Evolutionary conservation across 768 basidiomycete genomes (phyloP), one percentile per base, ranked within the genome.

Genomic region (Termitomyces bulborhizus): DNA sequence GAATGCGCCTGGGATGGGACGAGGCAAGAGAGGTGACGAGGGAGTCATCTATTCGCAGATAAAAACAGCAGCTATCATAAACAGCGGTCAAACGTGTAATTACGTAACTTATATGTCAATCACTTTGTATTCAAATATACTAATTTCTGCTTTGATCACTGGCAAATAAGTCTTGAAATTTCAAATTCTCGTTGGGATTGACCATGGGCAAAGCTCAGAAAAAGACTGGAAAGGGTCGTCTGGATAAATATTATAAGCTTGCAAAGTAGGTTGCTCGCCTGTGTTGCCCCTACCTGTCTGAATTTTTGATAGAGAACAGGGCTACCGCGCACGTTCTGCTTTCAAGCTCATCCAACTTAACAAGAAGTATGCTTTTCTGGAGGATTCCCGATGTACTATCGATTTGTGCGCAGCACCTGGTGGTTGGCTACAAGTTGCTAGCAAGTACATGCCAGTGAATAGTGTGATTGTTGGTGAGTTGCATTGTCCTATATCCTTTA

Each of bases 341-440:
- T 96, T 96, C 86, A 99, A 99, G 73, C 82, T 99, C 56, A 93
- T 99, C 56, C 97, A 99, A 71, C 76, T 99, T 58, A 98, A 99
- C 79, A 94, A 96, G 70, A 99, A 98, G 75, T 99, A 90, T 73
- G 82, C 86, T 15, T 90, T 99, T 68, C 81, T 99, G 24, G 90
- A 94, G 63, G 76, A 82, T 31, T 88, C 93, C 55, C 79, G 85
- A 80, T 98, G 96, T 70, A 91, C 89, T 42, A 95, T 99, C 64
- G 97, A 99, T 80, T 80, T 99, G 32, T 99, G 97, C 71, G 97
- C 97, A 34, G 97, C 97, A 4, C 97, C 97, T 6, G 97, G 97
- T 62, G 97, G 97, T 66, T 99, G 97, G 97, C 78, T 98, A 8
- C 97, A 99, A 70, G 97, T 99, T 16, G 95, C 95, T 31, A 91